phyloP scores from a whole-genome alignment of 78 protist species.

The Polysphondylium violaceum region DNA sequence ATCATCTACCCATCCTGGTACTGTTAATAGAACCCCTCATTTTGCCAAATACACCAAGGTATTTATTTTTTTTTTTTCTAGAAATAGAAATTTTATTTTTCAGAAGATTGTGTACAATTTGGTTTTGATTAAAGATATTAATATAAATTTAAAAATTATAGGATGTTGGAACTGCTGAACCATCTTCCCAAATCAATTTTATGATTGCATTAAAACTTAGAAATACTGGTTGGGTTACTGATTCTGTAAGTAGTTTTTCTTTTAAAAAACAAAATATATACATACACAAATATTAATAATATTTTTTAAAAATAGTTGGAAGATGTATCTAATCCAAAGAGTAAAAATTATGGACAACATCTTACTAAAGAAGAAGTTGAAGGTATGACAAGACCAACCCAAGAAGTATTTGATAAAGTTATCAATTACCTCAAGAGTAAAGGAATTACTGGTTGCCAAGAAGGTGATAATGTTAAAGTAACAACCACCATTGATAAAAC shows the following conservation, averaged over 20 bases:
- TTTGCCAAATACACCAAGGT: slow-evolving; percentile 55
- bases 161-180: slow-evolving; percentile 59
- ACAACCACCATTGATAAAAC: slow-evolving; percentile 34
- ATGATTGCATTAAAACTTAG: slow-evolving; percentile 53
- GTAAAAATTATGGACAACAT: slow-evolving; percentile 43
- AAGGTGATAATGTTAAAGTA: slow-evolving; percentile 49
- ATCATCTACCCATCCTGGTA: too few relatives aligned
- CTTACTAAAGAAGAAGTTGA: slow-evolving; percentile 24
- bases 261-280: neutral
- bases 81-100: neutral
- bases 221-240: slow-evolving; percentile 43
- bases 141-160: neutral
- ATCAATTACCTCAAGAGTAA: neutral
- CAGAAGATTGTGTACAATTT: neutral
- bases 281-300: neutral
- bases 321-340: slow-evolving; percentile 42
- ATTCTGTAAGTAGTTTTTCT: slow-evolving; percentile 16
- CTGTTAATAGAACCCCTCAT: slow-evolving; percentile 18
- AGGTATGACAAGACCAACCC: slow-evolving; percentile 61
- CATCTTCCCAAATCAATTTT: slow-evolving; percentile 2
- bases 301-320: slow-evolving; percentile 6
- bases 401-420: slow-evolving; percentile 63
- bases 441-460: slow-evolving; percentile 30
- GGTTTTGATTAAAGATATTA: neutral
- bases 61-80: neutral